A percentile compares a stretch with the other conserved stretches of the same genome.
phyloP scores from a whole-genome alignment of 208 protist genomes.

The Entamoeba moshkovskii region DNA sequence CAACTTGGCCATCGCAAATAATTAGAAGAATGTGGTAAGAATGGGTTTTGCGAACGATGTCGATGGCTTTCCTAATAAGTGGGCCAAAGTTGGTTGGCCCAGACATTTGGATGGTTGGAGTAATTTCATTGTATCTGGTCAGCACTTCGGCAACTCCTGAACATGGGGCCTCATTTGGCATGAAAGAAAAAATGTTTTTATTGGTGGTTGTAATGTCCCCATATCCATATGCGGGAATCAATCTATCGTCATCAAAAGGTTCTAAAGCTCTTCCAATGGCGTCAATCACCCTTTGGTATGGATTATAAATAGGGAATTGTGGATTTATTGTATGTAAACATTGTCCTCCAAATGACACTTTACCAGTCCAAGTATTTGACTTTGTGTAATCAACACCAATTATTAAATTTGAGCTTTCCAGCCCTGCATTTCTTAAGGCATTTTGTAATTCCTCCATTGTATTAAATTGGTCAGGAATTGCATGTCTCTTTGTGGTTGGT shows the following conservation, averaged over 20 bases:
- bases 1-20: not conserved
- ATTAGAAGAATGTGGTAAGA: not conserved
- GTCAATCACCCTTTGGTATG: not conserved
- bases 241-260: not conserved
- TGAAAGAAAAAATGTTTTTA: not conserved
- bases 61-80: not conserved
- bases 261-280: not conserved
- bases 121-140: not conserved
- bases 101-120: not conserved
- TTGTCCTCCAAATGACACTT: not conserved
- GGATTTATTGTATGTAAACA: not conserved
- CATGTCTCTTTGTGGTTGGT: no score
- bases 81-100: not conserved
- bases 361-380: not conserved
- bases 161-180: not conserved
- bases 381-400: not conserved
- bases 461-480: no score
- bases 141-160: not conserved
- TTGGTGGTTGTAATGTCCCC: not conserved
- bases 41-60: not conserved
- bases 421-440: no score
- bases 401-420: not conserved
- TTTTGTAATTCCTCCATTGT: no score
- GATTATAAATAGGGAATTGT: not conserved
- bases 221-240: not conserved